Evolutionary conservation across 129 eudicot genomes (phyloP).

Genomic region (Glebionis coronaria): DNA sequence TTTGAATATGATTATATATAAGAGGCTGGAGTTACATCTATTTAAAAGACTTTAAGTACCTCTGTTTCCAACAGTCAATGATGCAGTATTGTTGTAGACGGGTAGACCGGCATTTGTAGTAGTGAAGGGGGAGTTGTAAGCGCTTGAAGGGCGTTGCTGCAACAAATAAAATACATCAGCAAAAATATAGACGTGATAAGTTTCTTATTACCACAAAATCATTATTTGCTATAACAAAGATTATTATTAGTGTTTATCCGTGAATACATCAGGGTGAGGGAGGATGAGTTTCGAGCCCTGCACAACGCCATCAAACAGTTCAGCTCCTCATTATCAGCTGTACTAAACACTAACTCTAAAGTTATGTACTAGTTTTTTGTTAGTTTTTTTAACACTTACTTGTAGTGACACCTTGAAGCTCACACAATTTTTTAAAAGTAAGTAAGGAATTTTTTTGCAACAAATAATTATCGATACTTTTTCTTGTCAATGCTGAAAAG

Average conservation of each 20-base stretch:
- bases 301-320: constrained; percentile 32
- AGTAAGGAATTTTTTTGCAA: too few species aligned
- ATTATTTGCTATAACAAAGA: constrained; percentile 6
- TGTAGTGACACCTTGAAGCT: too few species aligned
- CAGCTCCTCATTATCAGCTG: constrained; percentile 16
- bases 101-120: constrained; percentile 81
- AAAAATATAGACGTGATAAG: neutral
- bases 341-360: too few species aligned
- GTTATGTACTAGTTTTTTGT: too few species aligned
- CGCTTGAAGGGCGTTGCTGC: constrained; percentile 86
- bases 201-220: neutral
- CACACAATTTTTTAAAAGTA: too few species aligned
- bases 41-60: constrained; percentile 29
- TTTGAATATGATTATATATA: too few species aligned
- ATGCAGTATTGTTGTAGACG: constrained; percentile 67
- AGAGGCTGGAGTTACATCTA: too few species aligned
- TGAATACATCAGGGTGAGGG: constrained; percentile 39
- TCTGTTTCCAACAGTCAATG: constrained; percentile 65
- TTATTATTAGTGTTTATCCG: constrained; percentile 1
- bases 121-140: constrained; percentile 55
- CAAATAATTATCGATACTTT: too few species aligned
- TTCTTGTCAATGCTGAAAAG: too few species aligned
- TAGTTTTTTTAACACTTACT: too few species aligned
- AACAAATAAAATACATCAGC: constrained; percentile 19
- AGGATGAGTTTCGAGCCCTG: constrained; percentile 39